Evolutionary conservation across 2,329 filamentous ascomycete genomes (phyloP).

Genomic region (Penicillium sp.): DNA sequence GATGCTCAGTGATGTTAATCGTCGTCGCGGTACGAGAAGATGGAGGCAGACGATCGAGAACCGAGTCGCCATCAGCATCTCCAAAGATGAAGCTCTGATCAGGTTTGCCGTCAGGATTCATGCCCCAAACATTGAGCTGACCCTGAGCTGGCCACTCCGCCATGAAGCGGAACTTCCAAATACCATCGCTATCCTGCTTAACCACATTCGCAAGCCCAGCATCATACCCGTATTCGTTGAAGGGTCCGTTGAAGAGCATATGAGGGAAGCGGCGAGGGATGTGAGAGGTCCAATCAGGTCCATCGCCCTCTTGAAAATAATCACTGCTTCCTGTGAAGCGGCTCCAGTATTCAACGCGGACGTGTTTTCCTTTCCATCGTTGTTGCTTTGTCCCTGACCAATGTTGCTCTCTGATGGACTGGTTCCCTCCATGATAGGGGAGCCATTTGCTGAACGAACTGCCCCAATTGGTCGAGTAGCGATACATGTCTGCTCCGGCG

Average conservation of each 20-base stretch:
- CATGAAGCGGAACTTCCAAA: slow-evolving; percentile 63
- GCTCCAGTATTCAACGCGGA: slow-evolving; percentile 66
- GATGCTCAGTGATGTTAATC: slow-evolving; percentile 61
- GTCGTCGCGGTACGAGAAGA: slow-evolving; percentile 57
- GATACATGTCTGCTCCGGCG: slow-evolving; percentile 62
- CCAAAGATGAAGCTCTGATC: slow-evolving; percentile 62
- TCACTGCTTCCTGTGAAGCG: slow-evolving; percentile 59
- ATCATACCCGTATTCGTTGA: slow-evolving; percentile 66
- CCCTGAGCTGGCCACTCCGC: slow-evolving; percentile 64
- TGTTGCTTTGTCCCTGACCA: slow-evolving; percentile 64
- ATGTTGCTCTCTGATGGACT: slow-evolving; percentile 48
- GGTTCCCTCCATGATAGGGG: slow-evolving; percentile 56
- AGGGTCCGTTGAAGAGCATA: slow-evolving; percentile 62
- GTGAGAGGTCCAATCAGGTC: slow-evolving; percentile 35
- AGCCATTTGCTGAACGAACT: slow-evolving; percentile 61
- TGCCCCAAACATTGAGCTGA: slow-evolving; percentile 68
- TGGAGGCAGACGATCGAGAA: slow-evolving; percentile 64
- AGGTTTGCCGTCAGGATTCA: slow-evolving; percentile 63
- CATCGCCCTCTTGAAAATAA: slow-evolving; percentile 62
- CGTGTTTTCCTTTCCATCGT: slow-evolving; percentile 62
- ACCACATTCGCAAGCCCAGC: slow-evolving; percentile 58
- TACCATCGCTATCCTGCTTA: slow-evolving; percentile 50
- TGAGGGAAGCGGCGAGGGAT: slow-evolving; percentile 59
- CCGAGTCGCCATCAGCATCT: slow-evolving; percentile 61
- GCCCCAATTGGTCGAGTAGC: slow-evolving; percentile 64